Evolutionary conservation across 108 stramenopile species (phyloP).

Genomic region (Cyclostephanos tholiformis): DNA sequence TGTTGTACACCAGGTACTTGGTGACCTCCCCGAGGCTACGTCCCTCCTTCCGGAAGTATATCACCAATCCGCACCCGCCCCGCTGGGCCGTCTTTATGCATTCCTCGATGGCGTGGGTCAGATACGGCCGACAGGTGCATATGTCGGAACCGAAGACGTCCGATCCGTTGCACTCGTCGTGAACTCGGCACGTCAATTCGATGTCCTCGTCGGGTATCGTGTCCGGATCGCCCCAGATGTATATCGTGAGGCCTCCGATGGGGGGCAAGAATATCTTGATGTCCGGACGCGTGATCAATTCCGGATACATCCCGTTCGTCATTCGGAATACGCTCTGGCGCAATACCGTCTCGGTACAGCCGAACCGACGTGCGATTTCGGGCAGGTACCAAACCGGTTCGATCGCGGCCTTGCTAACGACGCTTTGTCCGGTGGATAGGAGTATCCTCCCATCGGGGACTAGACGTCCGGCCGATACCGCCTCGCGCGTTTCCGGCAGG

Average conservation of each 20-base stretch:
- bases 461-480: constrained; percentile 83
- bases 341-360: constrained; percentile 86
- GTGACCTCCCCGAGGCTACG: constrained; percentile 96
- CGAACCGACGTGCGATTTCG: constrained; percentile 96
- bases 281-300: constrained; percentile 95
- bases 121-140: constrained; percentile 97
- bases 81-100: constrained; percentile 95
- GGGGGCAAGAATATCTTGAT: constrained; percentile 98
- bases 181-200: constrained; percentile 95
- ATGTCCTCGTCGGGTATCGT: constrained; percentile 98
- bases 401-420: constrained; percentile 97
- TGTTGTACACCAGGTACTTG: constrained; percentile 99
- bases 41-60: constrained; percentile 99
- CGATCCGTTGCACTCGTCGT: constrained; percentile 99
- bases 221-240: constrained; percentile 98
- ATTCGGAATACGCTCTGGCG: constrained; percentile 96
- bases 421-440: constrained; percentile 85
- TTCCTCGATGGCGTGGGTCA: constrained; percentile 99
- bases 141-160: constrained; percentile 99
- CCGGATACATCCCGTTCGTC: constrained; percentile 99
- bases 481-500: constrained; percentile 94
- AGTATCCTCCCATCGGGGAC: constrained; percentile 93
- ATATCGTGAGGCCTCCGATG: constrained; percentile 98
- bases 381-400: constrained; percentile 99
- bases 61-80: constrained; percentile 95